A percentile compares a stretch with the other conserved stretches of the same genome.
Evolutionary conservation across 2,329 filamentous ascomycete species (phyloP).

Genomic region (Westerdykella aurantiaca): DNA sequence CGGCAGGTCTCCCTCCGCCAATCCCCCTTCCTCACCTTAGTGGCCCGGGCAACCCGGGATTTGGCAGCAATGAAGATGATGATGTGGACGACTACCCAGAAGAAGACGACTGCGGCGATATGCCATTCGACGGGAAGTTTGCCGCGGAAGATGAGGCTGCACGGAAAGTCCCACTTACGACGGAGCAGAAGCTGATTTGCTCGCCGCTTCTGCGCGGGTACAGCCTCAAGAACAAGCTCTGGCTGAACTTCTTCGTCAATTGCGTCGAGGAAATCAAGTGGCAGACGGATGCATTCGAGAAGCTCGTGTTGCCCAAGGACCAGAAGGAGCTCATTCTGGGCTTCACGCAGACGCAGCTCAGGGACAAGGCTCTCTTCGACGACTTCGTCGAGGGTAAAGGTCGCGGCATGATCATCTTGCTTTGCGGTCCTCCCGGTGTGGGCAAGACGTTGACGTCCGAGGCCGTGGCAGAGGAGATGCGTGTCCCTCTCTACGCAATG

Average conservation of each 20-base stretch:
- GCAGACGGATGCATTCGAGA: constrained; percentile 26
- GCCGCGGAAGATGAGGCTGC: constrained; percentile 23
- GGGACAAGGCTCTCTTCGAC: constrained; percentile 20
- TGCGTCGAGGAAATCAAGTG: constrained; percentile 27
- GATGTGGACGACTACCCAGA: constrained; percentile 2
- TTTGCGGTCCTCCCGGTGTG: constrained; percentile 49
- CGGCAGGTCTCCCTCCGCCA: neutral
- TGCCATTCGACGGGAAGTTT: constrained; percentile 30
- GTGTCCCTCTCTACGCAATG: constrained; percentile 47
- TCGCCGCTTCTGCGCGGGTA: constrained; percentile 26
- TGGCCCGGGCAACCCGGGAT: neutral
- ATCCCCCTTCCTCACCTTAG: neutral
- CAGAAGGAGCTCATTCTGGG: constrained; percentile 31
- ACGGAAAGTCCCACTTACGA: constrained; percentile 13
- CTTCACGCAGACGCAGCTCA: constrained; percentile 25
- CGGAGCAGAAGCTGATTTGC: constrained; percentile 23
- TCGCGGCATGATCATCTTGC: constrained; percentile 47
- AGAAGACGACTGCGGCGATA: constrained; percentile 13
- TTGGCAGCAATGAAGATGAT: constrained; percentile 1
- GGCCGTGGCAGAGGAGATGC: constrained; percentile 46
- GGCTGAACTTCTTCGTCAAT: constrained; percentile 27
- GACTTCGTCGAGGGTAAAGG: constrained; percentile 44
- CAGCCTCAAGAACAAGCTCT: constrained; percentile 22
- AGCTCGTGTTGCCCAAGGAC: constrained; percentile 23
- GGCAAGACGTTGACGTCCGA: constrained; percentile 45